Evolutionary conservation across 768 basidiomycete species (phyloP), one percentile per base, ranked within the genome.

Genomic region (Neoboletus brunneissimus): DNA sequence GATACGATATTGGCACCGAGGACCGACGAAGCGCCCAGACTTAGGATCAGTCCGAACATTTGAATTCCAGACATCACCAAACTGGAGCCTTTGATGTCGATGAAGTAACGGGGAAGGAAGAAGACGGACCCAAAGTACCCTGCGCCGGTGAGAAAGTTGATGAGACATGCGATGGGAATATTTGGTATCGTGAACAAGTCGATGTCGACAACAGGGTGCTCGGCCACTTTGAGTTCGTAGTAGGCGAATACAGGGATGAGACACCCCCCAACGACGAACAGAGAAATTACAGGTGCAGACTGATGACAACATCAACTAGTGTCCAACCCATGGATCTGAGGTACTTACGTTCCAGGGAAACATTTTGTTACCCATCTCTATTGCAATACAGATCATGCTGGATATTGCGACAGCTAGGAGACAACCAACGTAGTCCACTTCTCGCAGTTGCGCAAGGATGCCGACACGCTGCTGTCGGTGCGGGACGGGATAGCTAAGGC

Each of bases 81-180:
- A 48, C 51, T 62, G 34, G 72, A 75, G 18, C 67, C 61, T 37
- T 72, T 73, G 59, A 73, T 54, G 48, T 75, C 73, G 58, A 75
- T 75, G 47, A 73, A 75, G 56, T 75, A 73, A 38, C 71, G 73
- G n/a, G 72, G 72, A 25, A 73, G 66, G 58, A 75, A 73, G 57
- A 75, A 73, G 54, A 75, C 72, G 15, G 64, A 63, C 10, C 72
- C 72, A 52, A 73, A 75, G 59, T 72, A 75, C 20, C 72, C 72
- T 15, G 73, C 73, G 43, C 73, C 72, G 0, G 72, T 74, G 46
- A 73, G 69, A 58, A 73, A 75, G 49, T 74, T 75, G 59, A 73
- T 72, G 51, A 75, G 61, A 53, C 72, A 74, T 5, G 68, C 56
- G 10, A 72, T 69, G 23, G 68, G 72, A 20, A 74, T 75, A 29